A percentile compares a stretch with the other conserved stretches of the same genome.
Conservation (phyloP, 2,329 filamentous ascomycete species). For the Sporothrix brunneoviolacea region DNA sequence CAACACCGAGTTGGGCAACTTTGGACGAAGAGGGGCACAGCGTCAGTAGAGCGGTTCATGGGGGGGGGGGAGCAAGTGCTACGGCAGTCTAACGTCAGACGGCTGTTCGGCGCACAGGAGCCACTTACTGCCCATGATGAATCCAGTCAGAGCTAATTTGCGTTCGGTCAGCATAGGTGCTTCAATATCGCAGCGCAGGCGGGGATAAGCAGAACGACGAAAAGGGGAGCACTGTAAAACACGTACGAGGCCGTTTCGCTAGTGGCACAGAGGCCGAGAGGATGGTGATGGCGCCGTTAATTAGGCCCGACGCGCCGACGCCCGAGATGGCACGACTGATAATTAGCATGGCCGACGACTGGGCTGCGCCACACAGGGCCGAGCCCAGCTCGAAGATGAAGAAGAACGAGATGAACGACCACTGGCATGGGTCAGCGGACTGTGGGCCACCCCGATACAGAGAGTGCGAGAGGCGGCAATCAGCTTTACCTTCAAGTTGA, state of each 20-base stretch:
- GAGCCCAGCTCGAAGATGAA: conserved; percentile 50
- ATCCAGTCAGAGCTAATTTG: conserved; percentile 17
- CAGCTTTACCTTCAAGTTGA: conserved; percentile 35
- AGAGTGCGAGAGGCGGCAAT: neutral
- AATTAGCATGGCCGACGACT: conserved; percentile 46
- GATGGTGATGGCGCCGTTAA: conserved; percentile 47
- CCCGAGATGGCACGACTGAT: conserved; percentile 49
- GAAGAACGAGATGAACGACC: conserved; percentile 36
- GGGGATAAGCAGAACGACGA: neutral
- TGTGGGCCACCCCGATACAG: too few relatives aligned
- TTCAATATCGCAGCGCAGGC: too few relatives aligned
- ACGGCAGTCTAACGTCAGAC: too few relatives aligned
- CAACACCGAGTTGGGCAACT: conserved; percentile 37
- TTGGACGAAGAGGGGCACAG: too few relatives aligned
- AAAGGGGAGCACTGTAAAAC: neutral
- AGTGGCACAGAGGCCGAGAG: conserved; percentile 34
- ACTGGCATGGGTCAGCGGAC: conserved; percentile 23
- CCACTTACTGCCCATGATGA: conserved; percentile 21
- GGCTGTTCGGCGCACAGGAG: too few relatives aligned
- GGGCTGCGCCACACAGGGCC: conserved; percentile 44
- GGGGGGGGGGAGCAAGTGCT: too few relatives aligned
- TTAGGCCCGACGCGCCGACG: conserved; percentile 43
- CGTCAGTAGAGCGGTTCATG: too few relatives aligned
- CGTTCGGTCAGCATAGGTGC: conserved; percentile 20
- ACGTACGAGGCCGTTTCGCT: conserved; percentile 31